A percentile compares a stretch with the other conserved stretches of the same genome.
Conservation (phyloP, 148 eudicot species). For the Mesembryanthemum crystallinum region DNA sequence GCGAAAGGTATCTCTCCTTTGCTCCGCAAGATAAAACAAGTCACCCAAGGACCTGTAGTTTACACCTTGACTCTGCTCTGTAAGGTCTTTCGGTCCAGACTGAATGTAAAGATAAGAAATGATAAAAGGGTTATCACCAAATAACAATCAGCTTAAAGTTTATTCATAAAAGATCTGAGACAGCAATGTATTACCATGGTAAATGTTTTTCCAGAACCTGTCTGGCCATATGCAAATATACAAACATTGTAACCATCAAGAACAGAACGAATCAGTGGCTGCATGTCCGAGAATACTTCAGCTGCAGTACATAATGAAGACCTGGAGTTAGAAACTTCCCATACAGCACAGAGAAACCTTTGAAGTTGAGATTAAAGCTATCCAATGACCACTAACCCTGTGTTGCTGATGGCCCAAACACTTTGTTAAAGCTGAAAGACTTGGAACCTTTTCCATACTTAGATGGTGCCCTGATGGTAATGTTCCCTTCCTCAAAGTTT, state of each 20-base stretch:
- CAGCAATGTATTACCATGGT: slow-evolving; percentile 63
- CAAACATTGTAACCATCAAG: slow-evolving; percentile 97
- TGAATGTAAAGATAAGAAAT: slow-evolving; percentile 23
- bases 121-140: slow-evolving; percentile 13
- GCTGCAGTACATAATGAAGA: slow-evolving; percentile 39
- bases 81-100: slow-evolving; percentile 88
- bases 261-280: slow-evolving; percentile 84
- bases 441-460: slow-evolving; percentile 77
- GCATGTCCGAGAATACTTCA: slow-evolving; percentile 87
- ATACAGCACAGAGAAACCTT: not conserved
- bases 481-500: slow-evolving; percentile 79
- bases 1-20: slow-evolving; percentile 69
- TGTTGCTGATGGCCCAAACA: slow-evolving; percentile 84
- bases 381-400: slow-evolving; percentile 55
- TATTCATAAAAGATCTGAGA: not conserved
- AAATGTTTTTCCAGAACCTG: slow-evolving; percentile 94
- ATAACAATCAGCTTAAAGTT: not conserved
- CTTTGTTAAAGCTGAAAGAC: slow-evolving; percentile 85
- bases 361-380: not conserved
- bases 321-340: slow-evolving; percentile 19
- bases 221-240: slow-evolving; percentile 96
- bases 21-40: slow-evolving; percentile 74
- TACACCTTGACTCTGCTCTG: slow-evolving; percentile 84
- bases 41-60: slow-evolving; percentile 89
- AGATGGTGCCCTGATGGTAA: slow-evolving; percentile 62